Percentiles rank a stretch among this genome's conserved stretches.
Evolutionary conservation across 78 protist species (phyloP).

Genomic region (Neovahlkampfia damariscottae): DNA sequence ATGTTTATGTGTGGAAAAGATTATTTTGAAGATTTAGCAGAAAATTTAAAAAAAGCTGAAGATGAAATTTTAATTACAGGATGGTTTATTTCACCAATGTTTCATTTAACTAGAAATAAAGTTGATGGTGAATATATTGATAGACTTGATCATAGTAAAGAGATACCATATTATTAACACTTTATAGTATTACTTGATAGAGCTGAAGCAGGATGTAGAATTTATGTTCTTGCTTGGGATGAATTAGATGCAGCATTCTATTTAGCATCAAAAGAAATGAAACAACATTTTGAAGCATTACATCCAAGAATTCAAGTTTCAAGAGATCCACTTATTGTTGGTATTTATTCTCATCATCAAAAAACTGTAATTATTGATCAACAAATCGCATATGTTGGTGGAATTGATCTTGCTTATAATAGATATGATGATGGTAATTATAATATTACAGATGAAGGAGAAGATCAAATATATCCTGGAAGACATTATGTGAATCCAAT

Average conservation of each 20-base stretch:
- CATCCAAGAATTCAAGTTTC: no score
- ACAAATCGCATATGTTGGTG: slow-evolving; percentile 49
- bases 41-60: not conserved
- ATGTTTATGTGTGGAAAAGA: no score
- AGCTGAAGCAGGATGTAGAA: not conserved
- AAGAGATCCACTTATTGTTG: no score
- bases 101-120: not conserved
- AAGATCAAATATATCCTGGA: not conserved
- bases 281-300: no score
- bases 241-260: no score
- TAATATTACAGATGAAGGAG: not conserved
- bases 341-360: slow-evolving; percentile 72
- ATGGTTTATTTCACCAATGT: slow-evolving; percentile 5
- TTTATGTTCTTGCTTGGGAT: slow-evolving; percentile 20
- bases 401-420: slow-evolving; percentile 51
- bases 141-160: no score
- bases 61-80: not conserved
- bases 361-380: slow-evolving; percentile 52
- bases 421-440: slow-evolving; percentile 39
- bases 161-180: no score
- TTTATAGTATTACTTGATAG: not conserved
- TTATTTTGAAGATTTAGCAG: not conserved
- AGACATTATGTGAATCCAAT: slow-evolving; percentile 6
- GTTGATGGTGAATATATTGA: no score
- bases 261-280: no score